Evolutionary conservation across 345 rosid species (phyloP), one percentile per base, ranked within the genome.

Genomic region (Bruguiera sexangula): DNA sequence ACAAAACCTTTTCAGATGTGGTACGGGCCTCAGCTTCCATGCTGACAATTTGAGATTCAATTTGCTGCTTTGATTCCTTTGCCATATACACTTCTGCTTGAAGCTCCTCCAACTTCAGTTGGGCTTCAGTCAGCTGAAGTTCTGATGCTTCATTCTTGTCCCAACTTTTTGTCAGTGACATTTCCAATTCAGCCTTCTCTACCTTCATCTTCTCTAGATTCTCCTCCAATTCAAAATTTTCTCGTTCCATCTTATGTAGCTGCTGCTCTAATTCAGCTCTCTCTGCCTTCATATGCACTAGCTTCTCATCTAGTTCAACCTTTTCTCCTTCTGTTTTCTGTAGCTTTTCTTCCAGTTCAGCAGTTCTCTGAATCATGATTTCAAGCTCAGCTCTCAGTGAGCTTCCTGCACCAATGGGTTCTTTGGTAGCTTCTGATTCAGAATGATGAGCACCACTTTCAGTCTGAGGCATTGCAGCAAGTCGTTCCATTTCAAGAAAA

Each of bases 401-500:
- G 67, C 70, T 75, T 72, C 79, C 85, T 43, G 57, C 71, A 60
- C 76, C 86, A 31, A 32, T 68, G 3, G 74, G 73, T 63, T 71
- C 81, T 68, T 79, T 81, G 50, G 75, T 59, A 60, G 77, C 79
- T 55, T 69, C 81, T 51, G 89, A 76, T 68, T 81, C 84, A 39
- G 70, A 65, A 9, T 71, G 50, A 69, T 34, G 55, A 16, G 66
- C 79, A 24, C 69, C 77, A 60, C 63, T 82, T 69, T 73, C 75
- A 73, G 71, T 75, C 80, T 81, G 85, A 8, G 92, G 82, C 80
- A 89, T 74, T 22, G 96, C 88, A 67, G 86, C 93, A 80, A 94
- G 93, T 53, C 79, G 82, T 30, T 73, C 77, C 96, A 94, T 91
- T 82, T 94, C 98, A 21, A 94, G 89, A 82, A 94, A 94, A 76